phyloP scores from a whole-genome alignment of 805 yeast species.

The Saturnispora diversa region DNA sequence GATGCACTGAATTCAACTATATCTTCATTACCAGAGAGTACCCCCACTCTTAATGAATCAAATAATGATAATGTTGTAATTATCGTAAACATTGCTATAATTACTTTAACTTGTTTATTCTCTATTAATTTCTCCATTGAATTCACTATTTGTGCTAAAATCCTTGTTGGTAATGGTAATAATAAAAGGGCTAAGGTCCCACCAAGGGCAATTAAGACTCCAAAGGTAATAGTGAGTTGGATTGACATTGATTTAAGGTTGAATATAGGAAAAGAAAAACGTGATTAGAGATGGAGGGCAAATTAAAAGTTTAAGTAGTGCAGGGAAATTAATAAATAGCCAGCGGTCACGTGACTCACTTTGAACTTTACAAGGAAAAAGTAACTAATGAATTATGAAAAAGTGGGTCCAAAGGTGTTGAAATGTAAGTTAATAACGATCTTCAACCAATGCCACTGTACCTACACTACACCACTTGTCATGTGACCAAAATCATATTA shows the following conservation, averaged over 20 bases:
- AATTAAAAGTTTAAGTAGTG: not conserved
- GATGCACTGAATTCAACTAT: conserved; percentile 15
- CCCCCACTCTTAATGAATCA: conserved; percentile 33
- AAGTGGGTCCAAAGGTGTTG: too few species aligned
- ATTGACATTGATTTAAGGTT: conserved; percentile 22
- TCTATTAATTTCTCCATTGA: not conserved
- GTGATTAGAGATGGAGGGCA: not conserved
- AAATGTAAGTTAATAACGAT: too few species aligned
- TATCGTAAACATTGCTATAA: conserved; percentile 3
- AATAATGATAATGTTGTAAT: conserved; percentile 39
- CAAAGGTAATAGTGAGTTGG: conserved; percentile 32
- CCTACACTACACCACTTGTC: too few species aligned
- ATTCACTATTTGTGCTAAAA: conserved; percentile 33
- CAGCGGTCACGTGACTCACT: too few species aligned
- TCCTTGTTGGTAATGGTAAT: conserved; percentile 41
- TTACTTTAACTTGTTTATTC: conserved; percentile 6
- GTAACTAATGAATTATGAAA: not conserved
- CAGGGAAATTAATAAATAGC: not conserved
- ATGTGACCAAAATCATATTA: too few species aligned
- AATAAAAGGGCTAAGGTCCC: conserved; percentile 34
- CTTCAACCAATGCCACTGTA: too few species aligned
- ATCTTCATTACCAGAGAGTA: conserved; percentile 12
- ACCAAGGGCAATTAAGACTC: conserved; percentile 39
- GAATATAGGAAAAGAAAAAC: too few species aligned
- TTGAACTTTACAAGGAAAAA: not conserved